A percentile compares a stretch with the other conserved stretches of the same genome.
Conservation (phyloP, 331 rosid genomes). For the Dryas integrifolia region DNA sequence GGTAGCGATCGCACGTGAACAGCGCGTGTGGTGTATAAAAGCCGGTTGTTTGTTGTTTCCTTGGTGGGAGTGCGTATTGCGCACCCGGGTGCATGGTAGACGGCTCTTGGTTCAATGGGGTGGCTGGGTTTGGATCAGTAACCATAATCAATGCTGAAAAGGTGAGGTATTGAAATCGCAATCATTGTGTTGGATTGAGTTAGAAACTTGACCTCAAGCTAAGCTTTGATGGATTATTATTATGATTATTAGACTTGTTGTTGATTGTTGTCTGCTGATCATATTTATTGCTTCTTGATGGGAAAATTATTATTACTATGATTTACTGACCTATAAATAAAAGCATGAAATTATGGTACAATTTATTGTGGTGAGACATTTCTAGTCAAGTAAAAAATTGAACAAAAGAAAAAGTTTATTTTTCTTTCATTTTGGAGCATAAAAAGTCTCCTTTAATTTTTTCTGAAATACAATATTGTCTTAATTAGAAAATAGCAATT, state of each 20-base stretch:
- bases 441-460: neutral
- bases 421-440: neutral
- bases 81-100: constrained; percentile 5
- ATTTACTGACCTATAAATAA: neutral
- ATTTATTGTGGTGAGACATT: neutral
- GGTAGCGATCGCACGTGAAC: neutral
- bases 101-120: neutral
- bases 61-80: constrained; percentile 20
- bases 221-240: neutral
- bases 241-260: neutral
- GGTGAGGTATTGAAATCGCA: constrained; percentile 33
- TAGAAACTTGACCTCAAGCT: constrained; percentile 24
- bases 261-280: neutral
- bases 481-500: neutral
- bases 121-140: constrained; percentile 7
- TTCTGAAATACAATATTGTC: no score
- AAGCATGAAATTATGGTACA: neutral
- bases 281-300: neutral
- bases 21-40: neutral
- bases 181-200: constrained; percentile 32
- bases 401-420: no score
- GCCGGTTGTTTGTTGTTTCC: neutral
- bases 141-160: constrained; percentile 37
- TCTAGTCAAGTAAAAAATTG: no score
- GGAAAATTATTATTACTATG: neutral